Evolutionary conservation across 345 rosid genomes (phyloP), one percentile per base, ranked within the genome.

Genomic region (Eucalyptus curtisii): DNA sequence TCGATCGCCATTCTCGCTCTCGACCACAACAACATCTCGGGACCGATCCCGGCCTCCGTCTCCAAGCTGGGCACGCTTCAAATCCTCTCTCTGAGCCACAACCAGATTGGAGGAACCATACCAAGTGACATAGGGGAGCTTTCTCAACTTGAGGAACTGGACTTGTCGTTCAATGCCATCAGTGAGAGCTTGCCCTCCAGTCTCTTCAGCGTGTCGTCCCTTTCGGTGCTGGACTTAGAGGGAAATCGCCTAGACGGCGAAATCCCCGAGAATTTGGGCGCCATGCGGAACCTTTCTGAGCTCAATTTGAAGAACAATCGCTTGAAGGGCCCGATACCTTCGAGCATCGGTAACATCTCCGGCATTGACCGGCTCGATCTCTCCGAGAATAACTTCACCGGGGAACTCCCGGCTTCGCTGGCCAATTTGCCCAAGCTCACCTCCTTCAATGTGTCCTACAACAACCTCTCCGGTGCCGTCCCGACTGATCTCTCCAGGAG

Each of bases 401-500:
- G 99, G 71, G 89, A 92, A 87, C 93, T 98, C 57, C 99, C 99
- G 5, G 85, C 87, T 84, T 95, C 97, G 30, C 91, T 98, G 89
- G 90, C 85, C 85, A 89, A 71, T 47, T 92, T 98, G 53, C 89
- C 92, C 87, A 93, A 95, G 84, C 98, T 98, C 27, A 91, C 92
- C 86, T 93, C 93, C 68, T 96, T 97, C 93, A 96, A 96, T 91
- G 98, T 97, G 88, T 97, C 99, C 49, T 94, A 91, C 93, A 98
- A 98, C 92, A 92, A 94, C 82, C 97, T 98, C 17, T 97, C 99
- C 9, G 98, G 99, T 88, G 52, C 93, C 47, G 99, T 98, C 64
- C 99, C 99, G 33, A 87, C 94, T 81, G 52, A 55, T 14, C 95
- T 98, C 50, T 91, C 95, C 42, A 94, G 90, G 87, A 97, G 92